Conservation (phyloP, 805 yeast genomes). For the Candida orba region DNA sequence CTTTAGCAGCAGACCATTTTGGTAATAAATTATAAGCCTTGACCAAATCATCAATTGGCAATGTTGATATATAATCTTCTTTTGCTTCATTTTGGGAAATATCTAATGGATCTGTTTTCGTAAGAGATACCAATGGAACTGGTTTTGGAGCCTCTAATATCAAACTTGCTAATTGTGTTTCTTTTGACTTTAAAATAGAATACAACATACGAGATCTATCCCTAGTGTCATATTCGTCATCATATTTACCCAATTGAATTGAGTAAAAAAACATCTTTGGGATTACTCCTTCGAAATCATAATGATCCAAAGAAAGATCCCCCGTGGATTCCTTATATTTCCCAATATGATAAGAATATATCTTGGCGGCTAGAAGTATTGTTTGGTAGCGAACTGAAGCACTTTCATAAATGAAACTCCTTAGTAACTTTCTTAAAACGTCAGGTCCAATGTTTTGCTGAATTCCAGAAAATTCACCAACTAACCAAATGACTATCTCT, state of each 20-base stretch:
- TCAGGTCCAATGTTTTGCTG: slow-evolving; percentile 62
- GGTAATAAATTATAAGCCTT: slow-evolving; percentile 25
- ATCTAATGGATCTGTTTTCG: slow-evolving; percentile 15
- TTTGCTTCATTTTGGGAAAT: slow-evolving; percentile 8
- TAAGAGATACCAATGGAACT: slow-evolving; percentile 34
- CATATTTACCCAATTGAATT: slow-evolving; percentile 63
- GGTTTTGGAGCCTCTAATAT: slow-evolving; percentile 76
- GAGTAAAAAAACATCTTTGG: slow-evolving; percentile 53
- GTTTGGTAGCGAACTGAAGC: slow-evolving; percentile 62
- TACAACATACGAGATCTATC: slow-evolving; percentile 76
- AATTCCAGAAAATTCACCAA: slow-evolving; percentile 66
- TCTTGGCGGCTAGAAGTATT: slow-evolving; percentile 66
- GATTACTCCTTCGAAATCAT: slow-evolving; percentile 30
- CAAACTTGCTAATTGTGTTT: slow-evolving; percentile 57
- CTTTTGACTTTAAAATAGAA: slow-evolving; percentile 46
- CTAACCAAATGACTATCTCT: slow-evolving; percentile 83
- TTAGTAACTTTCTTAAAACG: slow-evolving; percentile 52
- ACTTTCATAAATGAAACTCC: slow-evolving; percentile 45
- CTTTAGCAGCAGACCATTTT: slow-evolving; percentile 37
- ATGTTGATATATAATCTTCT: slow-evolving; percentile 12
- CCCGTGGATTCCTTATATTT: slow-evolving; percentile 24
- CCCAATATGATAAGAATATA: slow-evolving; percentile 50
- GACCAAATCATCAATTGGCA: slow-evolving; percentile 21
- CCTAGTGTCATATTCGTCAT: slow-evolving; percentile 66
- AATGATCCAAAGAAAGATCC: slow-evolving; percentile 20